These are phyloP conservation scores for Leccinellum rugosiceps DNA, from an alignment of 768 basidiomycete species.

Conservation along the genomic window DNA sequence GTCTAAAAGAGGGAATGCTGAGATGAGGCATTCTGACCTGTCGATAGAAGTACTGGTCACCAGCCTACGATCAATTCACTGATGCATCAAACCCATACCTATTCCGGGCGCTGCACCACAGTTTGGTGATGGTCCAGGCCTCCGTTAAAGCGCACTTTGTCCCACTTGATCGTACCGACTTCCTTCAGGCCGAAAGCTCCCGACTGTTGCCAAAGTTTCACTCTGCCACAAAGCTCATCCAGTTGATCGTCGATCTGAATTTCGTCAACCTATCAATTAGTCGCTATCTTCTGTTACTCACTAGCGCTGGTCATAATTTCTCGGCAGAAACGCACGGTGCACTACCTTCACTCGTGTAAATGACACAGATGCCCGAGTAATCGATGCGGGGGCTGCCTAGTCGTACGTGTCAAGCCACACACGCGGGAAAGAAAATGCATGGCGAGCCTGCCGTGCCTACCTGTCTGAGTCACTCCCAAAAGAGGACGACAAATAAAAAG, in stretches of 20 bases:
- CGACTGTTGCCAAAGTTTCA: background rate
- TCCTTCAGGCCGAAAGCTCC: background rate
- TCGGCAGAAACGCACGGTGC: background rate
- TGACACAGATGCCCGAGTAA: background rate
- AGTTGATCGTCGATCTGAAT: constrained; percentile 1
- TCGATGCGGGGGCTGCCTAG: background rate
- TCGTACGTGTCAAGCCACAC: constrained; percentile 12
- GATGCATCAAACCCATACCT: background rate
- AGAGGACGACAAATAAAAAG: background rate
- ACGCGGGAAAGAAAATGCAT: constrained; percentile 3
- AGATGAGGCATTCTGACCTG: too few relatives aligned
- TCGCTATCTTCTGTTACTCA: constrained; percentile 2
- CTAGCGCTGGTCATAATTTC: constrained; percentile 2
- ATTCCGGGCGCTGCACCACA: background rate
- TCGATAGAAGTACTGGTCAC: background rate
- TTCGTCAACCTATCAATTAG: background rate
- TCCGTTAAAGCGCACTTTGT: background rate
- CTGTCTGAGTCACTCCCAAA: background rate
- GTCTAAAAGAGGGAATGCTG: too few relatives aligned
- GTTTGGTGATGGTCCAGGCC: too few relatives aligned
- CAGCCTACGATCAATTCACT: background rate
- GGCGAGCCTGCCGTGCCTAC: constrained; percentile 9
- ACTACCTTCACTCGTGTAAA: background rate
- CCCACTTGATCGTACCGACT: background rate
- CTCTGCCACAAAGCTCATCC: background rate